phyloP scores from a whole-genome alignment of 768 basidiomycete species.

The Leccinum rimulosum region DNA sequence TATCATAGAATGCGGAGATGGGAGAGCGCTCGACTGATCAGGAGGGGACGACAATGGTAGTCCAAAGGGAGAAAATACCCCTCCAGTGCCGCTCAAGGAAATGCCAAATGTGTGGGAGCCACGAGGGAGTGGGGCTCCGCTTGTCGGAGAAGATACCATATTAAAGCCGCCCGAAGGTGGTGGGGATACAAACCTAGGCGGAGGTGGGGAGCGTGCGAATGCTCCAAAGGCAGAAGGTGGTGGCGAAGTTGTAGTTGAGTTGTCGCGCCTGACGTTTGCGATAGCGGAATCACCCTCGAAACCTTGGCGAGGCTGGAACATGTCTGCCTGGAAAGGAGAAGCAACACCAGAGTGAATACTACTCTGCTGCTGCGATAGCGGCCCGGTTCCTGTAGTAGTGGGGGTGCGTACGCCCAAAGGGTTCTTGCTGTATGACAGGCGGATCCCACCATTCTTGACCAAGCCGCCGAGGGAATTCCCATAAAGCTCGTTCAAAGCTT shows the following conservation, averaged over 20 bases:
- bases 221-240: slow-evolving; percentile 24
- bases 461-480: slow-evolving; percentile 89
- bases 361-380: slow-evolving; percentile 29
- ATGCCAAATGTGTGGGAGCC: slow-evolving; percentile 33
- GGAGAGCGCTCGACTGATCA: slow-evolving; percentile 26
- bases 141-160: slow-evolving; percentile 26
- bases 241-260: slow-evolving; percentile 22
- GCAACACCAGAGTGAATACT: slow-evolving; percentile 15
- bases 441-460: slow-evolving; percentile 94
- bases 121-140: slow-evolving; percentile 28
- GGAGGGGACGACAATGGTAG: slow-evolving; percentile 32
- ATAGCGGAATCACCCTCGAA: slow-evolving; percentile 24
- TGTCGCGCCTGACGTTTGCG: slow-evolving; percentile 26
- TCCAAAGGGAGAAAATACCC: slow-evolving; percentile 32
- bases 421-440: slow-evolving; percentile 97
- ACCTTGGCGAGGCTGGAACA: slow-evolving; percentile 31
- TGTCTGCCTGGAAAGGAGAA: slow-evolving; percentile 31
- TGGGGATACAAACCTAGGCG: slow-evolving; percentile 34
- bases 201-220: slow-evolving; percentile 35
- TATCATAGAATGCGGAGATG: slow-evolving; percentile 35
- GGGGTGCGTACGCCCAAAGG: slow-evolving; percentile 90
- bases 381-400: slow-evolving; percentile 45
- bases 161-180: slow-evolving; percentile 31
- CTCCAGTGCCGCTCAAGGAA: slow-evolving; percentile 27
- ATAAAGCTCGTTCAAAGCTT: slow-evolving; percentile 86